These are phyloP conservation scores for Nakaseomyces uthaithaninus DNA, from an alignment of 1,139 yeast genomes.

Conservation along the genomic window DNA sequence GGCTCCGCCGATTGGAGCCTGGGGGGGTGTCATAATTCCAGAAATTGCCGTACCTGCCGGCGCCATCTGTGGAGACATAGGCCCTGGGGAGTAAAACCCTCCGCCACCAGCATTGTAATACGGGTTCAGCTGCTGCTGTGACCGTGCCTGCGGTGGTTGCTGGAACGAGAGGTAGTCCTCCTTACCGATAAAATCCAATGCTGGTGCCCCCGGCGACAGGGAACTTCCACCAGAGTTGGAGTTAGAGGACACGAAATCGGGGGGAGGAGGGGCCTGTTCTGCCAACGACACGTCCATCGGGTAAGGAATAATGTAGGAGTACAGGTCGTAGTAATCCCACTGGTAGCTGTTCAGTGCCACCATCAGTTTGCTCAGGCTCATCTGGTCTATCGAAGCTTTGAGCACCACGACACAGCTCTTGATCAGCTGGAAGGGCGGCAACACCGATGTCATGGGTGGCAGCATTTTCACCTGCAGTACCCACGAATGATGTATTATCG, in stretches of 20 bases:
- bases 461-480: constrained; percentile 27
- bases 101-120: background rate
- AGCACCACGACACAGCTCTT: constrained; percentile 27
- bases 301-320: constrained; percentile 19
- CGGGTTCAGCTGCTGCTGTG: background rate
- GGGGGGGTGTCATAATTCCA: background rate
- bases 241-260: background rate
- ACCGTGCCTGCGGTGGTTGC: background rate
- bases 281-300: constrained; percentile 7
- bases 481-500: constrained; percentile 27
- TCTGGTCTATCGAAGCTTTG: constrained; percentile 16
- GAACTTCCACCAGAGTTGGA: background rate
- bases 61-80: background rate
- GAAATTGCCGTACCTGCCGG: background rate
- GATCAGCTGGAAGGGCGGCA: constrained; percentile 27
- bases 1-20: background rate
- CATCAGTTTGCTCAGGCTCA: constrained; percentile 22
- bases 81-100: background rate
- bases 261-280: background rate
- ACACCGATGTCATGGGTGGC: constrained; percentile 28
- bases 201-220: background rate
- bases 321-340: constrained; percentile 29
- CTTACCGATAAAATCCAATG: background rate
- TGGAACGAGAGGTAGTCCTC: background rate
- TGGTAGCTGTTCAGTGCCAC: constrained; percentile 25